A percentile compares a stretch with the other conserved stretches of the same genome.
These are phyloP conservation scores for Sclerotinia sclerotiorum DNA, from an alignment of 2,329 filamentous ascomycete genomes.

Conservation along the genomic window DNA sequence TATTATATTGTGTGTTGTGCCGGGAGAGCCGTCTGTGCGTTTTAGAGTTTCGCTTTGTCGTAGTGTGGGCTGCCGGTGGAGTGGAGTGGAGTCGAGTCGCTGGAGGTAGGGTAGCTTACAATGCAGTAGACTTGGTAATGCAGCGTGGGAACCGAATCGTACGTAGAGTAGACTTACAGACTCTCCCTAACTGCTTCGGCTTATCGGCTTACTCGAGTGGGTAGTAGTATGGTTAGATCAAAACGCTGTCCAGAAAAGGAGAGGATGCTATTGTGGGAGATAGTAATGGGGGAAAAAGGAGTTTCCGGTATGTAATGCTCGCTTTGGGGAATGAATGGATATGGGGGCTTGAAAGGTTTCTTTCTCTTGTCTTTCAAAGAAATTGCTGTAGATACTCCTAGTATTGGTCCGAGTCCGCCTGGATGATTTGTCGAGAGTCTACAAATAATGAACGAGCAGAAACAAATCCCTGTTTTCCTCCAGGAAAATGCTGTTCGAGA, in stretches of 20 bases:
- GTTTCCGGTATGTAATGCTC: background rate
- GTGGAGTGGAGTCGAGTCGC: background rate
- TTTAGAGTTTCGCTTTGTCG: conserved; percentile 15
- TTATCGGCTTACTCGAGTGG: background rate
- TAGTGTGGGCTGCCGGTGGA: no score
- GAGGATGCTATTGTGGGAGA: background rate
- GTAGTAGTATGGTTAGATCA: background rate
- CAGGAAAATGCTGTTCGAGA: background rate
- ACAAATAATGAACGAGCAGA: background rate
- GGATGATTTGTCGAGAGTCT: background rate
- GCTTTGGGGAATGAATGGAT: background rate
- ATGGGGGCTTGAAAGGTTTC: background rate
- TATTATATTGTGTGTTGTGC: background rate
- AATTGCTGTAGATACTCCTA: background rate
- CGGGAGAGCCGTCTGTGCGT: conserved; percentile 1
- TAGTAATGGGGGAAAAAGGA: background rate
- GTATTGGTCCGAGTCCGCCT: background rate
- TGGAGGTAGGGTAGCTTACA: no score
- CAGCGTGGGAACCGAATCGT: no score
- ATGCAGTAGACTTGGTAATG: background rate
- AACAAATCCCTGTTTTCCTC: background rate
- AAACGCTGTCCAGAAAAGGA: background rate
- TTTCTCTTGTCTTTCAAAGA: conserved; percentile 11
- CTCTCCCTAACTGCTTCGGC: background rate
- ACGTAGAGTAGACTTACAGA: background rate